phyloP scores from a whole-genome alignment of 441 rosid species.

The Populus tomentosa region DNA sequence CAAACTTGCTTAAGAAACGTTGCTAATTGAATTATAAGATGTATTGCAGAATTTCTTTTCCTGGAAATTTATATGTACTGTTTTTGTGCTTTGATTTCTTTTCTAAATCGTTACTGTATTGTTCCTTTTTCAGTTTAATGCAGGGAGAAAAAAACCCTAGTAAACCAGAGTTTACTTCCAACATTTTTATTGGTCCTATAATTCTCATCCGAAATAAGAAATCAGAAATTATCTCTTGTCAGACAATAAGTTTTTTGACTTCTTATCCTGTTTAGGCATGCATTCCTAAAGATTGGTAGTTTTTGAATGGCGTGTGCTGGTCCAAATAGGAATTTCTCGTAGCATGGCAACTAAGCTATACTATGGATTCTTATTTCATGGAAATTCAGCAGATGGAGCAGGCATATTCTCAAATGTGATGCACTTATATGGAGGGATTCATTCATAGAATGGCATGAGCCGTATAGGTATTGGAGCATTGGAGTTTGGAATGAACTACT shows the following conservation, averaged over 20 bases:
- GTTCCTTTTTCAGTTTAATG: background rate
- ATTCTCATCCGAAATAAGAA: background rate
- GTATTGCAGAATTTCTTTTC: background rate
- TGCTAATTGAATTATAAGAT: background rate
- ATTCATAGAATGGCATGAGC: background rate
- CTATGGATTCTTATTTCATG: background rate
- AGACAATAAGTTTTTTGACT: background rate
- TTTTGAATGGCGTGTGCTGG: background rate
- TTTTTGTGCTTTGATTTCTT: background rate
- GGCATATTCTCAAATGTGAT: background rate
- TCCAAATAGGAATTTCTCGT: background rate
- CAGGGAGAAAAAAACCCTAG: background rate
- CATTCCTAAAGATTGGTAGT: background rate
- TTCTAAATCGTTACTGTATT: background rate
- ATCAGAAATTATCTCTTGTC: background rate
- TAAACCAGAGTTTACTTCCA: background rate
- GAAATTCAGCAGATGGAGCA: background rate
- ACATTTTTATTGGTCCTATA: background rate
- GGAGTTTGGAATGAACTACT: background rate
- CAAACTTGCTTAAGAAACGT: constrained; percentile 38
- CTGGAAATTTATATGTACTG: background rate
- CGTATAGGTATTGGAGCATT: background rate
- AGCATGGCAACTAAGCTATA: background rate
- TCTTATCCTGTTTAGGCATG: background rate
- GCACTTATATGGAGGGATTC: background rate